Evolutionary conservation across 2,329 filamentous ascomycete species (phyloP), one percentile per base, ranked within the genome.

Genomic region (Hymenoscyphus fructigenus): DNA sequence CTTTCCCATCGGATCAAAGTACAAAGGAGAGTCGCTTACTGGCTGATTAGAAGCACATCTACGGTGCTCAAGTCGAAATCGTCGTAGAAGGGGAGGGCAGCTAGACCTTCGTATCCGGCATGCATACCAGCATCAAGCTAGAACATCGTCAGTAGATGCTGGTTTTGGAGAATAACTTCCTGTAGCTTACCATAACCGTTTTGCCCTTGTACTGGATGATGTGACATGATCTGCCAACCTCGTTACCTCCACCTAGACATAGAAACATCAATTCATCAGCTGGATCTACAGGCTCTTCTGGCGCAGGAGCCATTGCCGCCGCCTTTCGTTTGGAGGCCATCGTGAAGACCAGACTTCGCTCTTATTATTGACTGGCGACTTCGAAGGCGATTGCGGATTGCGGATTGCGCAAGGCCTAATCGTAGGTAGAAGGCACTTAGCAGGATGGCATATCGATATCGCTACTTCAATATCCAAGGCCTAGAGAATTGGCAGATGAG

Each of bases 181-280:
- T 32, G 5, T 60, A 59, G 65, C 87, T 71, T 82, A 96, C 93
- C 95, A 99, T 99, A 71, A 99, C 92, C 5, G 94, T 98, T 79
- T 99, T 99, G 67, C 95, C 95, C 80, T 98, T 99, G 85, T 99
- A 99, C 75, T 98, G 93, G 66, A 99, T 88, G 72, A 99, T 97
- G 77, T 99, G 95, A 78, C 95, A 98, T 70, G 95, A 98, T 70
- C 95, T 86, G 62, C 95, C 95, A 67, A 99, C 95, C 79, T 99
- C 95, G 78, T 97, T 98, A 71, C 95, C 95, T 67, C 95, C 95
- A 67, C 95, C 95, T 44, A 99, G 82, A 73, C 92, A 96, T 62
- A 97, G 85, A 75, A 99, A 99, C 81, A 93, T 91, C 65, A 99
- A 86, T 82, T 98, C 93, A 76, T 99, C 95, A 0, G 93, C 87